phyloP scores from a whole-genome alignment of 1,284 basidiomycete species.

The Lentinula novae-zelandiae region DNA sequence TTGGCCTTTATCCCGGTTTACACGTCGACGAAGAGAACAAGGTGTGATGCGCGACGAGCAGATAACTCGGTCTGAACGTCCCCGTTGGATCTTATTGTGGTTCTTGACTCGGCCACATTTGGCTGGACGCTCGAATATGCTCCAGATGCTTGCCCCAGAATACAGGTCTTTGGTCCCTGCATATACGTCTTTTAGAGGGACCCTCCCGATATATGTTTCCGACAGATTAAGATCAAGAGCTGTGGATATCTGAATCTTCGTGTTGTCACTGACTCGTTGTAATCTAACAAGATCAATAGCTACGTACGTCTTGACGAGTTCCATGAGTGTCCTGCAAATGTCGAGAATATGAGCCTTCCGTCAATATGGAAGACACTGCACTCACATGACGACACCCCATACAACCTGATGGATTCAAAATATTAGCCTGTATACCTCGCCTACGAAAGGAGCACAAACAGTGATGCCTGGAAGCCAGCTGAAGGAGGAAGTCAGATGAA shows the following conservation, averaged over 20 bases:
- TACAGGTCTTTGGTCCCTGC: conserved; percentile 1
- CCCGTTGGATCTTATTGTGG: conserved; percentile 3
- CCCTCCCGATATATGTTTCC: conserved; percentile 1
- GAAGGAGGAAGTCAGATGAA: conserved; percentile 17
- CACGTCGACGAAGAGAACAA: not conserved
- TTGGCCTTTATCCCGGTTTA: not conserved
- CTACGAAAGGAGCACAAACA: conserved; percentile 23
- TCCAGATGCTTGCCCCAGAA: not conserved
- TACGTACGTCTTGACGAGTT: conserved; percentile 61
- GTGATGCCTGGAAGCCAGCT: conserved; percentile 46
- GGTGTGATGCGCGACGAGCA: not conserved
- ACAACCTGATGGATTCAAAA: conserved; percentile 22
- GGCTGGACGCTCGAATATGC: conserved; percentile 1
- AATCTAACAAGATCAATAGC: not conserved
- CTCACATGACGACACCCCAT: conserved; percentile 49
- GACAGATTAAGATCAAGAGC: not conserved
- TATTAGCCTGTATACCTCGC: too few species aligned
- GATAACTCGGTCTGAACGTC: not conserved
- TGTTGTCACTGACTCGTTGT: not conserved
- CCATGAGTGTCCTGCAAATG: conserved; percentile 53
- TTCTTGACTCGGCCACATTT: conserved; percentile 6
- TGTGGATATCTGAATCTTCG: conserved; percentile 42
- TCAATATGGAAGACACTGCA: not conserved
- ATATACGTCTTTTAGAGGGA: conserved; percentile 5
- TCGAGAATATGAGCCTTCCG: not conserved